Evolutionary conservation across 1,284 basidiomycete species (phyloP).

Genomic region (Boletus holoroseus): DNA sequence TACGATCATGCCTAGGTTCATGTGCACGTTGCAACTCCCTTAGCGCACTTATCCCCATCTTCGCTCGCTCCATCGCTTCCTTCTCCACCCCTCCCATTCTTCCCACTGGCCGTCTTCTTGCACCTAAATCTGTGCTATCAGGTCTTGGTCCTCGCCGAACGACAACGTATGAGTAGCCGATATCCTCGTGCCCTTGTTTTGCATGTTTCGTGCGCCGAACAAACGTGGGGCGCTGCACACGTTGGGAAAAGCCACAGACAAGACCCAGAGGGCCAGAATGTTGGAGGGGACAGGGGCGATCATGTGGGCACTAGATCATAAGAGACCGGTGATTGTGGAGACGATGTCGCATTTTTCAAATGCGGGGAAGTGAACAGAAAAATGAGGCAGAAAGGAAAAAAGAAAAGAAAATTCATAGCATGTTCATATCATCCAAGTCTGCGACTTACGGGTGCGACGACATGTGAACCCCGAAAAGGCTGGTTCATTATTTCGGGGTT

Average conservation of each 20-base stretch:
- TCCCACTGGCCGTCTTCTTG: constrained; percentile 40
- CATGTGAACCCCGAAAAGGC: constrained; percentile 58
- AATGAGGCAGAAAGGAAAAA: constrained; percentile 8
- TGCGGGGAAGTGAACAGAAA: constrained; percentile 12
- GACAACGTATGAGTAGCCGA: constrained; percentile 87
- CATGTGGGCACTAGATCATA: constrained; percentile 79
- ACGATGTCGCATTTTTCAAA: constrained; percentile 16
- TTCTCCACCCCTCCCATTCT: constrained; percentile 61
- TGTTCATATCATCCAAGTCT: background rate
- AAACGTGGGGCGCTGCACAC: constrained; percentile 81
- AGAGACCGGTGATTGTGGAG: constrained; percentile 13
- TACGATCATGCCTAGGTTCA: constrained; percentile 19
- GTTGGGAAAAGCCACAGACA: constrained; percentile 83
- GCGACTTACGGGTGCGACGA: constrained; percentile 71
- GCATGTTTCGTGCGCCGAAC: constrained; percentile 85
- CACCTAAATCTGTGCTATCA: constrained; percentile 25
- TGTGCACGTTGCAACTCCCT: constrained; percentile 26
- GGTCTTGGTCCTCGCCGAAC: constrained; percentile 78
- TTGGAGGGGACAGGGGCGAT: constrained; percentile 75
- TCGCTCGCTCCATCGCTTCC: constrained; percentile 32
- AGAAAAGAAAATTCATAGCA: constrained; percentile 5
- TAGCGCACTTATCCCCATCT: constrained; percentile 19
- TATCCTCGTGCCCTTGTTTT: constrained; percentile 76
- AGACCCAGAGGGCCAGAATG: constrained; percentile 44
- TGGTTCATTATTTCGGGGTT: constrained; percentile 38